A percentile compares a stretch with the other conserved stretches of the same genome.
phyloP scores from a whole-genome alignment of 129 eudicot species.

The Kitagawia praeruptora region DNA sequence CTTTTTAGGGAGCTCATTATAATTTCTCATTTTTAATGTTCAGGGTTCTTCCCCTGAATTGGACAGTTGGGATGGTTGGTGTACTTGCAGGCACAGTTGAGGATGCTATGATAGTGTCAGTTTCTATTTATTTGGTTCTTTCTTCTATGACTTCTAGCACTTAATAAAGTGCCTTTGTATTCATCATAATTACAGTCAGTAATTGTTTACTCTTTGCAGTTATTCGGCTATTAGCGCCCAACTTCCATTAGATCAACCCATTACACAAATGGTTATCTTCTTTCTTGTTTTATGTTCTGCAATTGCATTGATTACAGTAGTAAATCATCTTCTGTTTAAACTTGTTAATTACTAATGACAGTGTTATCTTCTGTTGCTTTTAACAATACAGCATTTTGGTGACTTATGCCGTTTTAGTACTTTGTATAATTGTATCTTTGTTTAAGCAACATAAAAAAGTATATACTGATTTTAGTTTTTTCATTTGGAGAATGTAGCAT shows the following conservation, averaged over 20 bases:
- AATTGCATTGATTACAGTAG: background rate
- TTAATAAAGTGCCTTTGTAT: background rate
- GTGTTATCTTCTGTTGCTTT: background rate
- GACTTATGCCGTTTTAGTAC: background rate
- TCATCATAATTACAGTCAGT: background rate
- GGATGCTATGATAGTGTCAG: conserved; percentile 82
- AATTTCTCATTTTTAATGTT: conserved; percentile 6
- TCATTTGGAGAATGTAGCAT: conserved; percentile 25
- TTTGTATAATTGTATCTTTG: background rate
- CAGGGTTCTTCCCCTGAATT: conserved; percentile 92
- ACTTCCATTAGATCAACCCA: conserved; percentile 32
- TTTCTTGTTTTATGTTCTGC: background rate
- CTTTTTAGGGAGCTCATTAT: background rate
- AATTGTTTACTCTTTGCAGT: conserved; percentile 31
- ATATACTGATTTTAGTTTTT: conserved; percentile 8
- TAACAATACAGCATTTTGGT: background rate
- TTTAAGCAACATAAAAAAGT: background rate
- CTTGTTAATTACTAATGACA: background rate
- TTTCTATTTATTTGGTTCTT: conserved; percentile 10
- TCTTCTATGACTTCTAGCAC: background rate
- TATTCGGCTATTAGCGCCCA: conserved; percentile 83
- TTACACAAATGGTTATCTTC: conserved; percentile 23
- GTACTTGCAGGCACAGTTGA: conserved; percentile 88
- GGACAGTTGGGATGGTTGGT: conserved; percentile 98
- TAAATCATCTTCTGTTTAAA: background rate